A percentile compares a stretch with the other conserved stretches of the same genome.
Conservation (phyloP, 805 yeast species). For the Teunomyces barrocoloradensis region DNA sequence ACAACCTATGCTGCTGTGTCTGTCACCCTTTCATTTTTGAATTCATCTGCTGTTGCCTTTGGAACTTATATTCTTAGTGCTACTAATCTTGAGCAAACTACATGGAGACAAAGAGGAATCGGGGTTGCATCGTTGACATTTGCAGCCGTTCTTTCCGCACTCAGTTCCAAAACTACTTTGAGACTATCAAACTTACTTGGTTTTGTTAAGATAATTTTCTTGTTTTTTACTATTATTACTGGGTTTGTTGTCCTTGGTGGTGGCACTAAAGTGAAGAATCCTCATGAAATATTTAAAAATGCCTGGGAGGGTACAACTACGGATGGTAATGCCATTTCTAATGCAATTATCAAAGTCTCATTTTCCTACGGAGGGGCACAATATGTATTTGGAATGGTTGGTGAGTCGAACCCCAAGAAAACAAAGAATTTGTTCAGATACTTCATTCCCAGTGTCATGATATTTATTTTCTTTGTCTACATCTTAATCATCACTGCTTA, state of each 20-base stretch:
- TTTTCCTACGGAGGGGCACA: conserved; percentile 43
- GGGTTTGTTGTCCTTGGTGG: conserved; percentile 39
- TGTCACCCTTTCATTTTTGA: conserved; percentile 35
- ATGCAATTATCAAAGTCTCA: conserved; percentile 43
- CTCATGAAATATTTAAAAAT: conserved; percentile 32
- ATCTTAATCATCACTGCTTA: conserved; percentile 32
- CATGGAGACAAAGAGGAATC: conserved; percentile 38
- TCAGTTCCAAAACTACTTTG: conserved; percentile 27
- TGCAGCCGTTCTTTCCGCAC: conserved; percentile 18
- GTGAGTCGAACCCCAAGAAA: conserved; percentile 26
- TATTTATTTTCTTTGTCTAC: conserved; percentile 30
- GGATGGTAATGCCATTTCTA: conserved; percentile 42
- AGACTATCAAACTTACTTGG: conserved; percentile 32
- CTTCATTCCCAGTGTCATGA: conserved; percentile 31
- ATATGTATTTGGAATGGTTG: conserved; percentile 39
- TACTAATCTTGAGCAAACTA: conserved; percentile 23
- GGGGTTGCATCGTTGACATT: conserved; percentile 30
- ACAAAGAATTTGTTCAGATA: conserved; percentile 23
- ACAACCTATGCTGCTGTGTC: conserved; percentile 38
- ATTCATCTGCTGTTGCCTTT: conserved; percentile 37
- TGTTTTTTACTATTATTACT: conserved; percentile 30
- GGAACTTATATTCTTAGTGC: conserved; percentile 33
- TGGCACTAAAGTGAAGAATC: conserved; percentile 29
- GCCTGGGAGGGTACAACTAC: conserved; percentile 41
- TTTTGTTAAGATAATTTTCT: conserved; percentile 31